Percentiles rank a stretch among this genome's conserved stretches.
Evolutionary conservation across 1,284 basidiomycete genomes (phyloP).

Genomic region (Heterobasidion occidentale): DNA sequence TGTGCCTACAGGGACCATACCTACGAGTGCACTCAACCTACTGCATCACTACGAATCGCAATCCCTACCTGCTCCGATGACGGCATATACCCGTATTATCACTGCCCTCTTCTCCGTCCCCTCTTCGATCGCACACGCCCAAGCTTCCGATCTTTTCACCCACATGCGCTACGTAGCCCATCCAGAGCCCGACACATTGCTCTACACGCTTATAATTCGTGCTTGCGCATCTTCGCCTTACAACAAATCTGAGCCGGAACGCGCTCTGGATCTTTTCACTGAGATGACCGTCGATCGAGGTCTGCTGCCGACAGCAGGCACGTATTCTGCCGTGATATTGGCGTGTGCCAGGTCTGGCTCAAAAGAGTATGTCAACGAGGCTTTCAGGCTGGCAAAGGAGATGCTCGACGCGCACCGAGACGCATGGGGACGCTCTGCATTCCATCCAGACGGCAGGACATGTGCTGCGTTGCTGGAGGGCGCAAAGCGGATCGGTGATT

Average conservation of each 20-base stretch:
- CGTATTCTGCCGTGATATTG: conserved; percentile 80
- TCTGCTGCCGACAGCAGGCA: conserved; percentile 55
- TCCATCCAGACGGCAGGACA: conserved; percentile 61
- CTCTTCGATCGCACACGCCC: conserved; percentile 47
- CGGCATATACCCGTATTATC: conserved; percentile 60
- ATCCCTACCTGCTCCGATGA: conserved; percentile 50
- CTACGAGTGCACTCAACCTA: conserved; percentile 45
- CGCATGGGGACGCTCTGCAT: conserved; percentile 44
- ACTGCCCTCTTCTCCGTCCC: conserved; percentile 46
- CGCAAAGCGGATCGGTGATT: conserved; percentile 80
- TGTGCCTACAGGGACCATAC: conserved; percentile 33
- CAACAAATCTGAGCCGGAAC: conserved; percentile 68
- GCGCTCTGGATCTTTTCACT: conserved; percentile 87
- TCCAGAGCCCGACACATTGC: conserved; percentile 61
- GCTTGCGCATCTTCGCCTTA: conserved; percentile 53
- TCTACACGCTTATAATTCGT: conserved; percentile 86
- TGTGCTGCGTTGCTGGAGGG: conserved; percentile 86
- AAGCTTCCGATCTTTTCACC: conserved; percentile 90
- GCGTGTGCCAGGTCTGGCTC: conserved; percentile 64
- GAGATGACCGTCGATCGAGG: conserved; percentile 78
- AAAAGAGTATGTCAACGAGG: conserved; percentile 64
- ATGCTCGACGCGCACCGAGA: conserved; percentile 75
- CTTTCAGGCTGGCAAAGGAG: conserved; percentile 70
- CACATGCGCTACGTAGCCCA: conserved; percentile 97
- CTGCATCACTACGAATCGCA: conserved; percentile 61